Percentiles rank a stretch among this genome's conserved stretches.
phyloP scores from a whole-genome alignment of 495 filamentous ascomycete species.

The Podospora appendiculata region DNA sequence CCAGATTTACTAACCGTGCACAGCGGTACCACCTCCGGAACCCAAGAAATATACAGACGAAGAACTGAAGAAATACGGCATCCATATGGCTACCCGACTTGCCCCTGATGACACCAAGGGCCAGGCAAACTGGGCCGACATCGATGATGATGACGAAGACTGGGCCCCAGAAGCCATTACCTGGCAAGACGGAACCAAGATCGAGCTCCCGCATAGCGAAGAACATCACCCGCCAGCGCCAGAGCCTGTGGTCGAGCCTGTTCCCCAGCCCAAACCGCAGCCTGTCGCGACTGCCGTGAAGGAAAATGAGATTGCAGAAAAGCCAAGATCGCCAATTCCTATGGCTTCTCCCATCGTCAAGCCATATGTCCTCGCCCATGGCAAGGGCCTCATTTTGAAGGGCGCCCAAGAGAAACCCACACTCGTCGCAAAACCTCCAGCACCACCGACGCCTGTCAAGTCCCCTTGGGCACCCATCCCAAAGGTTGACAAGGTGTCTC shows the following conservation, averaged over 20 bases:
- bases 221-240: conserved; percentile 30
- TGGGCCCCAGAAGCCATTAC: conserved; percentile 95
- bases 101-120: conserved; percentile 66
- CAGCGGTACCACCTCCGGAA: conserved; percentile 69
- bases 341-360: conserved; percentile 30
- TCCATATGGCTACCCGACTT: conserved; percentile 88
- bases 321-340: conserved; percentile 31
- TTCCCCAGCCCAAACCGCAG: conserved; percentile 2
- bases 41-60: conserved; percentile 95
- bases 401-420: conserved; percentile 68
- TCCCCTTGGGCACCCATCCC: conserved; percentile 88
- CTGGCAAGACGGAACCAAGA: conserved; percentile 96
- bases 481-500: conserved; percentile 73
- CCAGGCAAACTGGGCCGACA: conserved; percentile 94
- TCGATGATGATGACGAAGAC: conserved; percentile 97
- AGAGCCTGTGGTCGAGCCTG: conserved; percentile 17
- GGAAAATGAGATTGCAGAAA: conserved; percentile 21
- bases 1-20: conserved; percentile 1
- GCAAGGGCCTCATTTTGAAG: conserved; percentile 52
- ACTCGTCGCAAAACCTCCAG: conserved; percentile 70
- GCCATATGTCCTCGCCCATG: conserved; percentile 32
- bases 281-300: conserved; percentile 8
- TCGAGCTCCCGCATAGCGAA: conserved; percentile 61
- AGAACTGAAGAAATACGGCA: conserved; percentile 91
- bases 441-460: conserved; percentile 63